Percentiles rank a stretch among this genome's conserved stretches.
phyloP scores from a whole-genome alignment of 2,329 filamentous ascomycete genomes.

The Hymenoscyphus fraxineus region DNA sequence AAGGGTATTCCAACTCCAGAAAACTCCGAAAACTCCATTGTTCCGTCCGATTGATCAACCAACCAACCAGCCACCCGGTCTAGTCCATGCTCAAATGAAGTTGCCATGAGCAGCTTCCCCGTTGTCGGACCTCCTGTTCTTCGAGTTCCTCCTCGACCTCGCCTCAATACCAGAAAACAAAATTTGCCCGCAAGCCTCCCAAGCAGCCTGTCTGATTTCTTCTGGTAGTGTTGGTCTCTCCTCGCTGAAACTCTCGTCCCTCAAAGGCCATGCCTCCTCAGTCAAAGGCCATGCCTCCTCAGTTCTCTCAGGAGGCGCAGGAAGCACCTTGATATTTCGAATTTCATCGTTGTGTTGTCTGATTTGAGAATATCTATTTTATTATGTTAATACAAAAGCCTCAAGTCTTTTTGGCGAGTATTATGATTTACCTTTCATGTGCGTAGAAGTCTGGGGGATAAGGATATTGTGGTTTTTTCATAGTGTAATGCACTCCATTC shows the following conservation, averaged over 20 bases:
- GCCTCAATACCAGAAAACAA: background rate
- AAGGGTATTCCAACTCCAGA: background rate
- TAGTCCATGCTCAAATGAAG: background rate
- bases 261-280: background rate
- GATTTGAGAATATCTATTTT: background rate
- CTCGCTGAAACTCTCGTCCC: background rate
- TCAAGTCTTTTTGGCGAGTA: background rate
- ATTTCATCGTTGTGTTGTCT: background rate
- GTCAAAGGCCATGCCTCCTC: background rate
- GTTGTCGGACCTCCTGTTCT: background rate
- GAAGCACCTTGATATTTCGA: background rate
- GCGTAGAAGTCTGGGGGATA: background rate
- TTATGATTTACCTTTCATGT: background rate
- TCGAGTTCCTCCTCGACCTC: background rate
- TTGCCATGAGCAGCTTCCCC: background rate
- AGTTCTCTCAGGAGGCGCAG: background rate
- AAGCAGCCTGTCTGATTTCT: background rate
- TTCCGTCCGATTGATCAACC: background rate
- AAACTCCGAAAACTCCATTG: background rate
- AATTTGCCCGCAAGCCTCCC: background rate
- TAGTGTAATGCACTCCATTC: background rate
- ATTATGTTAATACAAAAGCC: background rate
- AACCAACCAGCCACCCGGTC: background rate
- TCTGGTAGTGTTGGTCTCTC: background rate
- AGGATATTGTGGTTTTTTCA: background rate